Conservation (phyloP, 208 protist species). For the Blastocrithidia nonstop region DNA sequence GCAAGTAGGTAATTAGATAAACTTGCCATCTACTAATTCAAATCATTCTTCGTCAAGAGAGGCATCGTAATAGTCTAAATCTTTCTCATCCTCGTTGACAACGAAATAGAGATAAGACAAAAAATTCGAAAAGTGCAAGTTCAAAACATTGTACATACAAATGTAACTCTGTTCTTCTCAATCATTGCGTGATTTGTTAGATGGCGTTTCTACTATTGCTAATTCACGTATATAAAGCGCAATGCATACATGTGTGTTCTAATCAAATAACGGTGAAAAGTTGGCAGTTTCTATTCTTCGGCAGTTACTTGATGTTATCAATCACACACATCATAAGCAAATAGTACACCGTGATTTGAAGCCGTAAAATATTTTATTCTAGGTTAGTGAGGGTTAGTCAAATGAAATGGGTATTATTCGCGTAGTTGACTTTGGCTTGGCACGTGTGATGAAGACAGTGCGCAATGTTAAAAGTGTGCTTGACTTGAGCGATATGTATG, state of each 20-base stretch:
- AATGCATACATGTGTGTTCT: conserved; percentile 20
- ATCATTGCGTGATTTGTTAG: conserved; percentile 61
- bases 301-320: conserved; percentile 56
- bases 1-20: too few relatives aligned
- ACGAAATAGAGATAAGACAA: background rate
- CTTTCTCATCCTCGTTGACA: conserved; percentile 4
- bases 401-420: conserved; percentile 50
- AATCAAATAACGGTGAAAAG: conserved; percentile 29
- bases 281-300: conserved; percentile 53
- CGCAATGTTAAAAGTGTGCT: conserved; percentile 25
- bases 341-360: conserved; percentile 78
- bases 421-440: conserved; percentile 72
- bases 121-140: conserved; percentile 1
- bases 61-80: conserved; percentile 1
- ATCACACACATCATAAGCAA: conserved; percentile 50
- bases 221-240: too few relatives aligned
- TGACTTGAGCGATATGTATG: conserved; percentile 15
- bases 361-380: conserved; percentile 69
- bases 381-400: conserved; percentile 23
- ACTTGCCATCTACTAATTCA: too few relatives aligned
- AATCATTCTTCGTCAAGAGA: conserved; percentile 9
- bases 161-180: conserved; percentile 74
- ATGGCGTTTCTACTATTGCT: too few relatives aligned
- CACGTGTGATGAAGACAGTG: conserved; percentile 33
- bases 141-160: conserved; percentile 76